phyloP scores from a whole-genome alignment of 176 grass and related monocot species.

The Zizania latifolia region DNA sequence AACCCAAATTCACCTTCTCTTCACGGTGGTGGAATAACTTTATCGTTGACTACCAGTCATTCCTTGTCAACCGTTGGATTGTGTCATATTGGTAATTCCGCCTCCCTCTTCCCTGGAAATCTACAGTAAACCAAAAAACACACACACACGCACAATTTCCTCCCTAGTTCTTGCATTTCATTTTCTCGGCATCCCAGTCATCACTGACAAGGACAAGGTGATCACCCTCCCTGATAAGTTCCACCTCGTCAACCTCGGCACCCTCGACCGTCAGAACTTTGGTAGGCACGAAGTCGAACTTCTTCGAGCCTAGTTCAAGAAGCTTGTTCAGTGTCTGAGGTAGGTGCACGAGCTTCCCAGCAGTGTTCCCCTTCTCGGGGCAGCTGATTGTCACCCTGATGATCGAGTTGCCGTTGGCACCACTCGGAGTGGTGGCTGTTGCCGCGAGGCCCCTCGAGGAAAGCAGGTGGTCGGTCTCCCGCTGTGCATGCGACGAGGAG shows the following conservation, averaged over 20 bases:
- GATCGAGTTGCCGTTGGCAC: neutral
- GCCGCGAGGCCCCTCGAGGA: constrained; percentile 18
- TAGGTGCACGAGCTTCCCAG: constrained; percentile 57
- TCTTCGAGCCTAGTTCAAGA: constrained; percentile 55
- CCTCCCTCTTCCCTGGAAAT: neutral
- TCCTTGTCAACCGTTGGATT: neutral
- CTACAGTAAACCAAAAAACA: neutral
- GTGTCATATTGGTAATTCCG: neutral
- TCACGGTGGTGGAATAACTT: too few species aligned
- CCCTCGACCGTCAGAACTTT: constrained; percentile 64
- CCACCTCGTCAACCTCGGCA: constrained; percentile 74
- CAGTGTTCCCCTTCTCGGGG: constrained; percentile 39
- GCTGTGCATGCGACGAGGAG: constrained; percentile 40
- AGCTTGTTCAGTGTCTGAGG: constrained; percentile 64
- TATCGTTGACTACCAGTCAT: neutral
- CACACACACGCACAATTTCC: neutral
- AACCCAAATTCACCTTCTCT: too few species aligned
- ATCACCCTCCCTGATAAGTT: constrained; percentile 81
- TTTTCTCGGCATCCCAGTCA: constrained; percentile 37
- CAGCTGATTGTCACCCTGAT: constrained; percentile 69
- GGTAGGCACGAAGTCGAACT: constrained; percentile 40
- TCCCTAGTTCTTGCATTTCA: neutral
- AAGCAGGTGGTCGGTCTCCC: neutral
- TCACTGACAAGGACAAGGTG: constrained; percentile 52
- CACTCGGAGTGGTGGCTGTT: neutral